Conservation (phyloP, 306 rosid species). For the Pyrus pyrifolia region DNA sequence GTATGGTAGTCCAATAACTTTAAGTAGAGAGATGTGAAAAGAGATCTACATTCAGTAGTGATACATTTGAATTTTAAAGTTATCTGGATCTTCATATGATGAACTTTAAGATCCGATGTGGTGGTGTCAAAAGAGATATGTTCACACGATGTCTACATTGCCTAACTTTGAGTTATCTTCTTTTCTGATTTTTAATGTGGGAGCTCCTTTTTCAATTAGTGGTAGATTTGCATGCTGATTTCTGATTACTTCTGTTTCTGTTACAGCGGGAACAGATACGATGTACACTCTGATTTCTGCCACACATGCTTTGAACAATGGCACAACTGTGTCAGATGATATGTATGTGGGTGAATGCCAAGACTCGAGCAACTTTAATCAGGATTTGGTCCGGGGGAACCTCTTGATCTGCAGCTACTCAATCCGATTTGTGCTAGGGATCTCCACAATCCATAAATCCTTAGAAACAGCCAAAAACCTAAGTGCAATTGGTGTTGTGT, state of each 20-base stretch:
- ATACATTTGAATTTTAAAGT: not conserved
- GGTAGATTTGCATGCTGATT: too few species aligned
- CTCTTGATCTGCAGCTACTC: slow-evolving; percentile 96
- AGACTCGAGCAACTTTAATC: slow-evolving; percentile 53
- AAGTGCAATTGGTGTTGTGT: slow-evolving; percentile 85
- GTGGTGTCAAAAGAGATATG: too few species aligned
- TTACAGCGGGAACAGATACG: slow-evolving; percentile 65
- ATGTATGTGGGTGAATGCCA: slow-evolving; percentile 94
- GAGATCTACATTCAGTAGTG: not conserved
- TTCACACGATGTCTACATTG: not conserved
- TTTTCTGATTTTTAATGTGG: not conserved
- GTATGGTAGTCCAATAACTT: not conserved
- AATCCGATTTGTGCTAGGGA: slow-evolving; percentile 85
- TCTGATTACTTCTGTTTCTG: slow-evolving; percentile 10
- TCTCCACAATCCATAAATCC: slow-evolving; percentile 67
- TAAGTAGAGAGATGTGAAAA: not conserved
- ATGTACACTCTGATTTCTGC: slow-evolving; percentile 66
- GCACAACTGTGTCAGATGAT: slow-evolving; percentile 35
- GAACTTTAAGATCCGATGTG: too few species aligned
- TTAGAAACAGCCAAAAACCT: slow-evolving; percentile 65
- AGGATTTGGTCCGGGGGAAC: slow-evolving; percentile 56
- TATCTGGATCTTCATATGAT: not conserved
- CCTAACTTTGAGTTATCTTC: not conserved
- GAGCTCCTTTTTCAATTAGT: too few species aligned
- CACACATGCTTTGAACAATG: slow-evolving; percentile 61